These are phyloP conservation scores for Athelia psychrophila DNA, from an alignment of 1,284 basidiomycete genomes.

Conservation along the genomic window DNA sequence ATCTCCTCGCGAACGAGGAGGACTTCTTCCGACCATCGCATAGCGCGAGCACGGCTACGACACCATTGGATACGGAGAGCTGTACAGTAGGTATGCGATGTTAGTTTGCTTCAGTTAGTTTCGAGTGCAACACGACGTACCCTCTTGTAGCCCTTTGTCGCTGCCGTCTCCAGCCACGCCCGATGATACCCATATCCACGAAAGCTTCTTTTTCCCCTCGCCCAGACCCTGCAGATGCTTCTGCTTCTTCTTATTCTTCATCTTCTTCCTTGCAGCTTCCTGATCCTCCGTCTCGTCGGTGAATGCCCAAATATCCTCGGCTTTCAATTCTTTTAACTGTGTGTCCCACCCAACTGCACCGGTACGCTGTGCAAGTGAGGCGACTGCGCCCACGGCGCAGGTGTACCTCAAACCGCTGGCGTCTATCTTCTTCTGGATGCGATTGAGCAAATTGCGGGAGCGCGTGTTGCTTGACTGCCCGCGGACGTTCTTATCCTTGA, in stretches of 20 bases:
- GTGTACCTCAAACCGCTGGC: neutral
- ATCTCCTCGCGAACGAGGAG: slow-evolving; percentile 31
- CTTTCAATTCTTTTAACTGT: neutral
- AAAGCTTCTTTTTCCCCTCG: neutral
- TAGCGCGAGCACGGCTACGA: slow-evolving; percentile 24
- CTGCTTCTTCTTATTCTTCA: too few species aligned
- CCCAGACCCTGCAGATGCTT: too few species aligned
- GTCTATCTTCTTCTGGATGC: slow-evolving; percentile 2
- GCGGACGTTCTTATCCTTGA: slow-evolving; percentile 8
- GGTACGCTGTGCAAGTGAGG: neutral
- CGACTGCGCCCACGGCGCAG: neutral
- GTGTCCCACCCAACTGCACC: neutral
- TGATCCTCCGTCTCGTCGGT: too few species aligned
- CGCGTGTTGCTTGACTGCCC: slow-evolving; percentile 11
- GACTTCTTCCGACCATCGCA: slow-evolving; percentile 31
- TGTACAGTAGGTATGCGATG: slow-evolving; percentile 5
- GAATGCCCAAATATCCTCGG: neutral
- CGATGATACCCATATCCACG: neutral
- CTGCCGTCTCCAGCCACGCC: neutral
- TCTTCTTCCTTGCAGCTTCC: too few species aligned
- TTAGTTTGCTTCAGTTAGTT: neutral
- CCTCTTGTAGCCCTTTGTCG: neutral
- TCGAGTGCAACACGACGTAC: neutral
- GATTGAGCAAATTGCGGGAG: neutral
- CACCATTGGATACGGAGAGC: slow-evolving; percentile 30